phyloP scores from a whole-genome alignment of 2,329 filamentous ascomycete species.

The Fusarium agapanthi region DNA sequence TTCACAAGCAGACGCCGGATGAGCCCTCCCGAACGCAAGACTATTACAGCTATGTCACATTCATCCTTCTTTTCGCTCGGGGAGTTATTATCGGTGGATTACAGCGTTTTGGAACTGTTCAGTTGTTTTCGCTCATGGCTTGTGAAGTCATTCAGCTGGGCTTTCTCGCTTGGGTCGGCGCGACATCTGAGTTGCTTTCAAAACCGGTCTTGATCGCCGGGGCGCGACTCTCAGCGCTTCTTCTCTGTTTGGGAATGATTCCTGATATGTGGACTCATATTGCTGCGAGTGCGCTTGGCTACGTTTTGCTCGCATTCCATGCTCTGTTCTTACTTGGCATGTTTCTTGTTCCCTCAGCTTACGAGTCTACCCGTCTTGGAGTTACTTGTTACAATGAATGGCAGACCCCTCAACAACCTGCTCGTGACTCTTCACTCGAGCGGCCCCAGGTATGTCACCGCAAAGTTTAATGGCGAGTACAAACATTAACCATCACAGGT shows the following conservation, averaged over 20 bases:
- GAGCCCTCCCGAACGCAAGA: slow-evolving; percentile 57
- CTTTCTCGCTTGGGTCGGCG: slow-evolving; percentile 64
- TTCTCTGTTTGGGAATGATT: slow-evolving; percentile 55
- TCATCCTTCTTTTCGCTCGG: slow-evolving; percentile 24
- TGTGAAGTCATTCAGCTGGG: slow-evolving; percentile 28
- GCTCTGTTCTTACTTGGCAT: slow-evolving; percentile 56
- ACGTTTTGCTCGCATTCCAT: slow-evolving; percentile 72
- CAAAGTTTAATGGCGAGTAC: no score
- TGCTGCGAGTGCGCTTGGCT: slow-evolving; percentile 74
- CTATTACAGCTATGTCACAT: slow-evolving; percentile 43
- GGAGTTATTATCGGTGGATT: slow-evolving; percentile 27
- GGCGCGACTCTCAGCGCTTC: slow-evolving; percentile 20
- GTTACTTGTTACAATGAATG: background rate
- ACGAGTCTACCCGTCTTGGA: slow-evolving; percentile 13
- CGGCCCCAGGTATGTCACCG: no score
- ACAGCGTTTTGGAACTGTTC: slow-evolving; percentile 16
- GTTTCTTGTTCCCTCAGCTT: slow-evolving; percentile 30
- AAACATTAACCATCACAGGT: no score
- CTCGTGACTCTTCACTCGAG: background rate
- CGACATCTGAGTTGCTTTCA: slow-evolving; percentile 52
- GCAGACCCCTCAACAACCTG: background rate
- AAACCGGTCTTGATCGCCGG: background rate
- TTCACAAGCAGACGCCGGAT: slow-evolving; percentile 70
- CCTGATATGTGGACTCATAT: slow-evolving; percentile 70
- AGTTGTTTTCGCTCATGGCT: slow-evolving; percentile 18